Evolutionary conservation across 2,329 filamentous ascomycete genomes (phyloP).

Genomic region (Aspergillus sp.): DNA sequence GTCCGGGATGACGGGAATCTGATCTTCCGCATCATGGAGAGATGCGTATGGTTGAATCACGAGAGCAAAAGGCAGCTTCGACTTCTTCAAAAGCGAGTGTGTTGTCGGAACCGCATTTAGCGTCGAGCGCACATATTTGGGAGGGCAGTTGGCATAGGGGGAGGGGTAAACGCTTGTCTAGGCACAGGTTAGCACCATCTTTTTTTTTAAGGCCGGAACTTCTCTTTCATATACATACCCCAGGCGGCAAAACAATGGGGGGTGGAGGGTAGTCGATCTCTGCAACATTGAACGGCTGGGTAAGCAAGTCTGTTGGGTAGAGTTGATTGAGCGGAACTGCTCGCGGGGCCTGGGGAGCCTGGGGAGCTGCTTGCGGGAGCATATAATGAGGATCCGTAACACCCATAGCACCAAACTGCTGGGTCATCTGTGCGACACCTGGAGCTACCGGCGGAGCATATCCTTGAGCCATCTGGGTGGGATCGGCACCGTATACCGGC

Average conservation of each 20-base stretch:
- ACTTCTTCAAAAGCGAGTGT: constrained; percentile 92
- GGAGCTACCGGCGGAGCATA: constrained; percentile 60
- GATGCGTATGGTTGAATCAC: constrained; percentile 94
- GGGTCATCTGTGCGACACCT: constrained; percentile 71
- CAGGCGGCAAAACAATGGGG: constrained; percentile 84
- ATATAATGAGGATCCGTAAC: constrained; percentile 59
- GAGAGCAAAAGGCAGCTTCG: constrained; percentile 89
- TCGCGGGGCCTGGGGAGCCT: constrained; percentile 50
- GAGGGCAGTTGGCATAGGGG: constrained; percentile 83
- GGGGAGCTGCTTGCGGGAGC: constrained; percentile 23
- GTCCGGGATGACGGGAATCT: constrained; percentile 88
- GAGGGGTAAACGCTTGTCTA: constrained; percentile 90
- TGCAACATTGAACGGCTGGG: constrained; percentile 88
- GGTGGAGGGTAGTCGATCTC: constrained; percentile 91
- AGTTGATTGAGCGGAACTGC: constrained; percentile 73
- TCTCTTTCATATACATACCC: constrained; percentile 61
- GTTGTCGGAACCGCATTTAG: constrained; percentile 92
- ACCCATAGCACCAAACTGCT: constrained; percentile 79
- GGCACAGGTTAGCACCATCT: constrained; percentile 40
- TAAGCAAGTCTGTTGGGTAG: constrained; percentile 86
- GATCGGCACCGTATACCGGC: constrained; percentile 46
- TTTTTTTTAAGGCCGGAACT: background rate
- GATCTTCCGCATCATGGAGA: constrained; percentile 89
- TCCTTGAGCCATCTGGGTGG: constrained; percentile 54
- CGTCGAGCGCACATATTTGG: constrained; percentile 93